Evolutionary conservation across 345 rosid genomes (phyloP).

Genomic region (Cardamine resedifolia): DNA sequence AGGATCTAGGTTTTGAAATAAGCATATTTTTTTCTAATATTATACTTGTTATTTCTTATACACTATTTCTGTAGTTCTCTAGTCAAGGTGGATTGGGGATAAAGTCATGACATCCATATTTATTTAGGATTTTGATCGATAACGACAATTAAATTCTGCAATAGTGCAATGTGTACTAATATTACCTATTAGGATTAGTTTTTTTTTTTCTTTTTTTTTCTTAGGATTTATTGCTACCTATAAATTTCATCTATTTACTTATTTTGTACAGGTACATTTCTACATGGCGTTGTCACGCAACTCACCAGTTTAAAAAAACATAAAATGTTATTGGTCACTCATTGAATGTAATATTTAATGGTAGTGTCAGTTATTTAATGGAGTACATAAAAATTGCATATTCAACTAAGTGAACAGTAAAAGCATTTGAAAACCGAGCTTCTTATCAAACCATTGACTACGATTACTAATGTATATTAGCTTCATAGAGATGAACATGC

Average conservation of each 20-base stretch:
- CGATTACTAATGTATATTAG: neutral
- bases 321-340: neutral
- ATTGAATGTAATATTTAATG: slow-evolving; percentile 20
- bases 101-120: neutral
- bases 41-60: neutral
- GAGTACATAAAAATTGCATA: neutral
- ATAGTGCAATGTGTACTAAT: neutral
- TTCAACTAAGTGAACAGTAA: neutral
- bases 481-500: neutral
- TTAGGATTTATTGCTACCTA: neutral
- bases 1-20: neutral
- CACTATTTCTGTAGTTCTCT: neutral
- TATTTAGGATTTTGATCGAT: neutral
- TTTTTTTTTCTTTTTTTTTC: too few species aligned
- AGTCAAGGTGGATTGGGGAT: neutral
- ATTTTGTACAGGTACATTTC: neutral
- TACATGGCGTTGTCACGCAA: neutral
- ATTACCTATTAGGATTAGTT: too few species aligned
- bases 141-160: neutral
- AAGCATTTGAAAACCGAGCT: neutral
- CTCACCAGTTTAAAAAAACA: neutral
- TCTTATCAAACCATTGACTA: neutral
- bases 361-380: neutral
- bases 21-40: too few species aligned
- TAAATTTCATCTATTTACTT: neutral